Conservation (phyloP, 1,284 basidiomycete species). For the Ceratobasidium sp. region DNA sequence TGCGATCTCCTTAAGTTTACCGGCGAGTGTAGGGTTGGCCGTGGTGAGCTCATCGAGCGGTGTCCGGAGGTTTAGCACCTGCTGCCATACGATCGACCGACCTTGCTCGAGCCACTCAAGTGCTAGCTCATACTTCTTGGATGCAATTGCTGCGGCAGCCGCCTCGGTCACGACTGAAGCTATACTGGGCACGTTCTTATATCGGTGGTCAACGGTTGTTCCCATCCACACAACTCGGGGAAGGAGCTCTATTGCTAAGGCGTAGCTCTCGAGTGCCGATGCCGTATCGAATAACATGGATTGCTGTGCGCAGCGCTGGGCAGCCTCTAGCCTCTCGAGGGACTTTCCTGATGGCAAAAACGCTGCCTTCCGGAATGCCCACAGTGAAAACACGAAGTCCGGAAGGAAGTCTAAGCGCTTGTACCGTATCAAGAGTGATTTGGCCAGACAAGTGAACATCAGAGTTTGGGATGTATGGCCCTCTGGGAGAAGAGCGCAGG, state of each 20-base stretch:
- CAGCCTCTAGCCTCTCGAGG: no score
- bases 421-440: no score
- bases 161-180: not conserved
- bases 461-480: not conserved
- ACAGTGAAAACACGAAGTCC: no score
- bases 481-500: not conserved
- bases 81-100: not conserved
- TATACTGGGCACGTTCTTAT: not conserved
- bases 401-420: no score
- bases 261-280: no score
- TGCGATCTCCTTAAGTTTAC: not conserved
- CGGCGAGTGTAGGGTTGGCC: not conserved
- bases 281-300: no score
- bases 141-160: not conserved
- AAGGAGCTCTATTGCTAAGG: no score
- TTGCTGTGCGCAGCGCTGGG: no score
- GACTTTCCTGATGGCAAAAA: no score
- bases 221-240: not conserved
- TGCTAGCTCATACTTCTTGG: not conserved
- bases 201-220: not conserved
- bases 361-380: no score
- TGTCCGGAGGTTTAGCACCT: not conserved
- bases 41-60: not conserved
- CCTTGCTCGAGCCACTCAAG: not conserved
- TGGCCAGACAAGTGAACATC: not conserved